Conservation (phyloP, 2,329 filamentous ascomycete genomes). For the Ophiobolus disseminans region DNA sequence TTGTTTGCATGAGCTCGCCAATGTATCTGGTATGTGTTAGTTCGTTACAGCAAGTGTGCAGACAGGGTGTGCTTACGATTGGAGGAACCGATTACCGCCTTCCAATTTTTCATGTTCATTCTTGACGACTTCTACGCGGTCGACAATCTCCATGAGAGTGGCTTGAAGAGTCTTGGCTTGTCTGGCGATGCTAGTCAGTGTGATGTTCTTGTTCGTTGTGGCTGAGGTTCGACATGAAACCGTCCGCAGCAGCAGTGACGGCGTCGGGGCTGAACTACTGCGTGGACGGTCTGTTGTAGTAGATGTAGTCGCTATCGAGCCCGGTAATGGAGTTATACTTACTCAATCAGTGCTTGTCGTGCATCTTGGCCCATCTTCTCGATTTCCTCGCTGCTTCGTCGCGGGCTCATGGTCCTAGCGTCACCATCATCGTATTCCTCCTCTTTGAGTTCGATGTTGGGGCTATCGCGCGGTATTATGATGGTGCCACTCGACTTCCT, state of each 20-base stretch:
- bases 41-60: neutral
- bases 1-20: conserved; percentile 86
- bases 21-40: conserved; percentile 74
- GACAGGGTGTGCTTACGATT: conserved; percentile 59
- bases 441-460: conserved; percentile 74
- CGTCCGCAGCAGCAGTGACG: conserved; percentile 1
- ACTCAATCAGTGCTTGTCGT: conserved; percentile 68
- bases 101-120: conserved; percentile 96
- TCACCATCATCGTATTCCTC: conserved; percentile 84
- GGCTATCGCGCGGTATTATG: conserved; percentile 79
- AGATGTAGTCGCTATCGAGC: neutral
- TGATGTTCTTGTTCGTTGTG: neutral
- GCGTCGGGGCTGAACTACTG: neutral
- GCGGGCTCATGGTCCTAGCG: conserved; percentile 91
- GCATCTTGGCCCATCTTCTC: conserved; percentile 86
- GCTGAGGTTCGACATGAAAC: conserved; percentile 7
- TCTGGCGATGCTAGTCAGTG: conserved; percentile 57
- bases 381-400: conserved; percentile 88
- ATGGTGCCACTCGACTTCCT: conserved; percentile 83
- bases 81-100: conserved; percentile 94
- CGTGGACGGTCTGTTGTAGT: neutral
- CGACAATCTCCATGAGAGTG: conserved; percentile 85
- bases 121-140: conserved; percentile 92
- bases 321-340: conserved; percentile 43
- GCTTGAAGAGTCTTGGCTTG: conserved; percentile 90